phyloP scores from a whole-genome alignment of 2,329 filamentous ascomycete genomes.

The Calonectria ilicicola region DNA sequence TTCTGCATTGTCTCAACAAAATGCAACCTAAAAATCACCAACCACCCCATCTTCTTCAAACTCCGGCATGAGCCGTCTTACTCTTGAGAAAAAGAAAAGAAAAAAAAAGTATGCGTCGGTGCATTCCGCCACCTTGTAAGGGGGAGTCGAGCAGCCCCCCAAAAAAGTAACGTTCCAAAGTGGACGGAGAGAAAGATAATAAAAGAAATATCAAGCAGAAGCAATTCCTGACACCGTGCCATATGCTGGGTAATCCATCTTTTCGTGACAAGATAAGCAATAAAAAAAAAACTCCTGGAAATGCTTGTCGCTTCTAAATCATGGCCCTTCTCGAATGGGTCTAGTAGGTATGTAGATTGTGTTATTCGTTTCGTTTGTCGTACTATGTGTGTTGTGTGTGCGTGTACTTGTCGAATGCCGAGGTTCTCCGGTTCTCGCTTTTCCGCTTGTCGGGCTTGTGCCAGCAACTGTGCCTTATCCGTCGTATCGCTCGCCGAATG shows the following conservation, averaged over 20 bases:
- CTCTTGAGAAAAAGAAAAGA: slow-evolving; percentile 6
- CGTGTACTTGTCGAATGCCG: slow-evolving; percentile 6
- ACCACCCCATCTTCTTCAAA: slow-evolving; percentile 28
- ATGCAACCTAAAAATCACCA: slow-evolving; percentile 24
- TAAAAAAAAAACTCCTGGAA: slow-evolving; percentile 38
- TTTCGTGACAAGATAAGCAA: slow-evolving; percentile 19
- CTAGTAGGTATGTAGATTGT: slow-evolving; percentile 25
- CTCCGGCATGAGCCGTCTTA: slow-evolving; percentile 33
- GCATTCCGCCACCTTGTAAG: slow-evolving; percentile 23
- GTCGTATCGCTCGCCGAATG: slow-evolving; percentile 23
- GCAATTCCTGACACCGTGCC: slow-evolving; percentile 33
- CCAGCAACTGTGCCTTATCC: background rate
- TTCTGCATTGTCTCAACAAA: slow-evolving; percentile 34
- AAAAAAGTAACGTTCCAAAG: slow-evolving; percentile 10
- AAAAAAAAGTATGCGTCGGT: slow-evolving; percentile 20
- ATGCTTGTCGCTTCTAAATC: slow-evolving; percentile 42
- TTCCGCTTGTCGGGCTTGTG: background rate
- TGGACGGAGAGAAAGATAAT: background rate
- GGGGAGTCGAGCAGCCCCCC: background rate
- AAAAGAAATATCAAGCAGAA: slow-evolving; percentile 23
- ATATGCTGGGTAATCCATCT: slow-evolving; percentile 30
- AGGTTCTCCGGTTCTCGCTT: slow-evolving; percentile 3
- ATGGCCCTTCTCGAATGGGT: slow-evolving; percentile 36
- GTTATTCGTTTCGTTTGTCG: slow-evolving; percentile 2
- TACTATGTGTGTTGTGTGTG: too few species aligned